Conservation (phyloP, 208 protist species). For the Leishmania mexicana region DNA sequence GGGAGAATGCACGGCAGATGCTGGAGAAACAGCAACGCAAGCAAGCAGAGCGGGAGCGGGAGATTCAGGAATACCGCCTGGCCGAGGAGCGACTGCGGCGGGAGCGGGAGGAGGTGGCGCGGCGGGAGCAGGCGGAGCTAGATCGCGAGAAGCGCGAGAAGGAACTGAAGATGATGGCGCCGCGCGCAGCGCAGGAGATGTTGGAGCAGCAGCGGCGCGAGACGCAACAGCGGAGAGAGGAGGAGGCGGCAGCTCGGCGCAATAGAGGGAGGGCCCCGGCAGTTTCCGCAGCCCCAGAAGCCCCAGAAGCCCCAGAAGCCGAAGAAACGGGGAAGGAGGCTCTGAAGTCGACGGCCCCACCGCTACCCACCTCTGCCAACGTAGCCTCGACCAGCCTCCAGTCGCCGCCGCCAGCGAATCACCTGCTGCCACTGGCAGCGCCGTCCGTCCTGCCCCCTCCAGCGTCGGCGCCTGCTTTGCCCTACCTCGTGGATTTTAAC, state of each 20-base stretch:
- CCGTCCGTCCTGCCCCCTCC: not conserved
- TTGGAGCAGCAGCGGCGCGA: conserved; percentile 31
- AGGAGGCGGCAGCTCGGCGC: conserved; percentile 30
- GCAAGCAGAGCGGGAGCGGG: conserved; percentile 41
- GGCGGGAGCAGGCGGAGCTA: conserved; percentile 53
- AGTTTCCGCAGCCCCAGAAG: no score
- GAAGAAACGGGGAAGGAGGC: not conserved
- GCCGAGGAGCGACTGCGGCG: conserved; percentile 49
- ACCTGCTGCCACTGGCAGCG: not conserved
- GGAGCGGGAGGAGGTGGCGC: conserved; percentile 51
- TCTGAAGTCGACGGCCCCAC: not conserved
- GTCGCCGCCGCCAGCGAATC: not conserved
- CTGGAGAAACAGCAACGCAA: conserved; percentile 54
- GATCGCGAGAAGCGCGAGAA: conserved; percentile 48
- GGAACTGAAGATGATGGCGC: conserved; percentile 43
- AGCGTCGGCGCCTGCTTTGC: conserved; percentile 3
- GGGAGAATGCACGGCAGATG: conserved; percentile 72
- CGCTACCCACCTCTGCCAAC: not conserved
- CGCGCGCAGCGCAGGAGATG: conserved; percentile 25
- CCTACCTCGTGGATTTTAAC: conserved; percentile 17
- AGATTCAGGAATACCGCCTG: conserved; percentile 42
- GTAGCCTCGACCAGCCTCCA: not conserved
- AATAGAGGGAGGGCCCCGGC: conserved; percentile 10
- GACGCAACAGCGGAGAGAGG: conserved; percentile 30
- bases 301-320: not conserved